Base-by-base conservation (phyloP, 139 green algal genomes). In the Picochlorum sp. region DNA sequence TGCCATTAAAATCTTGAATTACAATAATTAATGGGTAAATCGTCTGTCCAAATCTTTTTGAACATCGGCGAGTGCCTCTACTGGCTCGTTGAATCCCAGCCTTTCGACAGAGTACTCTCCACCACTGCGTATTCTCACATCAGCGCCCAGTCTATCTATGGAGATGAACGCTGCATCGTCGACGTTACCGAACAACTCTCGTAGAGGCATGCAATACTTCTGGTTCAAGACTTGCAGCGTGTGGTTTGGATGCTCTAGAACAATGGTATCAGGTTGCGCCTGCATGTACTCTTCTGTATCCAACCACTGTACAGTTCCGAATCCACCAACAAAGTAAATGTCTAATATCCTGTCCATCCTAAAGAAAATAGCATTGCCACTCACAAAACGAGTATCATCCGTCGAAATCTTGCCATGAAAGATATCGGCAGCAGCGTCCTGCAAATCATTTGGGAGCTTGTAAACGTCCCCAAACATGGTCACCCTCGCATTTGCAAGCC, bases 381-480 rank as follows among this genome's bases (percentile, higher is more conserved):
- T 73, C 21, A 93, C 74, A 80, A 82, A 90, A 13, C 79, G 68
- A 61, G 84, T 77, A 51, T 80, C 60, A 30, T 66, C 31, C 4
- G 37, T 59, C 14, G 60, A 66, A 44, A 56, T 83, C 80, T 95
- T 96, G 34, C 70, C 49, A 50, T 84, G 72, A 71, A 94, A 96
- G 26, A 95, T 90, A 74, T 84, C 70, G 28, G 57, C 45, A 24
- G 76, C 71, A 45, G 72, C 47, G n/a, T 84, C 81, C 83, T 96
- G 85, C 77, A 92, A 70, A 20, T 90, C 79, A 24, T 65, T 57
- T 1, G 90, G 86, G 41, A 99, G 83, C 67, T 84, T 81, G 66
- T 95, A 90, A 15, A 97, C 81, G 70, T 99, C 94, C 2, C 94
- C 94, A 75, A 99, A 98, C 31, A 99, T 92, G 49, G 94, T 98